A percentile compares a stretch with the other conserved stretches of the same genome.
Conservation (phyloP, 495 filamentous ascomycete species). For the Neurospora sp. region DNA sequence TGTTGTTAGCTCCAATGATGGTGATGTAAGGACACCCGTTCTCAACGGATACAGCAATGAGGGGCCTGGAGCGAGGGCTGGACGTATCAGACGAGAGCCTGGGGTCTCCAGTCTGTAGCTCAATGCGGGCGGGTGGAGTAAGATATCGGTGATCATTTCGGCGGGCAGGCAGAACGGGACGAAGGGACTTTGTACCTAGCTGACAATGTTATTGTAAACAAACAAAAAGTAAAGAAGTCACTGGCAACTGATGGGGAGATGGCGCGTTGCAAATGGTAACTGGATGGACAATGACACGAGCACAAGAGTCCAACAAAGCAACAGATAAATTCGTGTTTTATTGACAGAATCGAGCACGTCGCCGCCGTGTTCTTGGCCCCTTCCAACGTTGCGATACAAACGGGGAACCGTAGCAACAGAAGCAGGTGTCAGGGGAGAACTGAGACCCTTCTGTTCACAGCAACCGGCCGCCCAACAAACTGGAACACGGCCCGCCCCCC, state of each 20-base stretch:
- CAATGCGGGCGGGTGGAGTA: not conserved
- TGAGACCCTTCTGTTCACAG: not conserved
- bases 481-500: not conserved
- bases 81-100: not conserved
- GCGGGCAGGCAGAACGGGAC: not conserved
- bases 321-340: not conserved
- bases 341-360: not conserved
- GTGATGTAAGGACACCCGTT: not conserved
- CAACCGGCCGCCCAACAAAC: not conserved
- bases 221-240: not conserved
- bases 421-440: not conserved
- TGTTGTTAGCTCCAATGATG: not conserved
- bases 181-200: not conserved
- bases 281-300: not conserved
- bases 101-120: not conserved
- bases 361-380: not conserved
- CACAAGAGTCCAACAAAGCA: not conserved
- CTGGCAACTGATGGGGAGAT: not conserved
- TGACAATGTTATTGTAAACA: not conserved
- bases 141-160: not conserved
- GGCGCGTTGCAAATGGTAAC: not conserved
- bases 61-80: not conserved
- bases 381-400: not conserved
- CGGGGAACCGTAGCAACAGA: not conserved
- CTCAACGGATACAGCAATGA: not conserved